A percentile compares a stretch with the other conserved stretches of the same genome.
phyloP scores from a whole-genome alignment of 1,284 basidiomycete genomes.

The Boletellus deceptivus region DNA sequence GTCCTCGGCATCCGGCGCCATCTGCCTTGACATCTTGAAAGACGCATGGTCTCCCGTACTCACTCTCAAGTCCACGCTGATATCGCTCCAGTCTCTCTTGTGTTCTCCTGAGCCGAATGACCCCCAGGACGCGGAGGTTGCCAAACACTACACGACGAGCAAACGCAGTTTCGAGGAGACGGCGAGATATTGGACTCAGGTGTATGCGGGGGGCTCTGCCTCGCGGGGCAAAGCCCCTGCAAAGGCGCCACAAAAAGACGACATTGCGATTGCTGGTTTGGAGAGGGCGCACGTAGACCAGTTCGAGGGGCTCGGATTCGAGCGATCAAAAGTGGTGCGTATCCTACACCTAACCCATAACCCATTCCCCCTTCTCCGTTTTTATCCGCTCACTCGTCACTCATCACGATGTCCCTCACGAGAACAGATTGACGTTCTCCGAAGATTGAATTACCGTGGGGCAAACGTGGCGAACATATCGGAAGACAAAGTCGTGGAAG shows the following conservation, averaged over 20 bases:
- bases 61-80: constrained; percentile 95
- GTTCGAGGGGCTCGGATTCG: constrained; percentile 74
- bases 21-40: constrained; percentile 85
- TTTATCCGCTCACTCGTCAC: neutral
- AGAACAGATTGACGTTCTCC: constrained; percentile 80
- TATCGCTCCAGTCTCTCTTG: constrained; percentile 93
- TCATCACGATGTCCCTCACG: constrained; percentile 1
- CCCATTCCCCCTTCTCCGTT: neutral
- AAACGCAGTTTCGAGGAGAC: constrained; percentile 88
- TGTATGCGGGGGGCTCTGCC: constrained; percentile 76
- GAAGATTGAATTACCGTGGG: constrained; percentile 90
- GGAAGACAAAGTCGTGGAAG: constrained; percentile 60
- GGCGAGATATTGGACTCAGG: constrained; percentile 91
- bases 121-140: constrained; percentile 97
- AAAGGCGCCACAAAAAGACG: constrained; percentile 43
- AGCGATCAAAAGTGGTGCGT: constrained; percentile 73
- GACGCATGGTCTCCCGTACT: constrained; percentile 93
- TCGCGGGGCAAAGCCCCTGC: constrained; percentile 39
- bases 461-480: constrained; percentile 58
- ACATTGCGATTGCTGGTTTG: constrained; percentile 73
- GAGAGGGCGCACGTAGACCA: constrained; percentile 71
- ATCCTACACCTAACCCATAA: neutral
- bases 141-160: constrained; percentile 93
- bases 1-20: constrained; percentile 90
- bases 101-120: constrained; percentile 97